phyloP scores from a whole-genome alignment of 192 early-diverging fungal species.

The Podila verticillata region DNA sequence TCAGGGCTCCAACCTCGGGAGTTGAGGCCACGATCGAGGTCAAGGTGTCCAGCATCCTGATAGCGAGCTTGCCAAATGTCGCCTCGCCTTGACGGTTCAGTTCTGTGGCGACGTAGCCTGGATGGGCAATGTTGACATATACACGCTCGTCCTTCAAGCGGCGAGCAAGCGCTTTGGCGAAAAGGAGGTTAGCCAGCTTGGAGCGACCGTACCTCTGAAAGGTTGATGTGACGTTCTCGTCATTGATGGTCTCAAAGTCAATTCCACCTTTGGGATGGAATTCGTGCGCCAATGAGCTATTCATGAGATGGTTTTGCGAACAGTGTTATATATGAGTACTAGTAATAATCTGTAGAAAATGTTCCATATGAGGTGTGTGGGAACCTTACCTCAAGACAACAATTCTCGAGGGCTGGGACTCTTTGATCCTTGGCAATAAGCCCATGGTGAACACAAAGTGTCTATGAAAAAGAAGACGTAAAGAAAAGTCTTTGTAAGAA shows the following conservation, averaged over 20 bases:
- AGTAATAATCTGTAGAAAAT: too few species aligned
- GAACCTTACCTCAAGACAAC: conserved; percentile 18
- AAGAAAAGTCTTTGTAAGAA: background rate
- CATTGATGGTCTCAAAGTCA: conserved; percentile 53
- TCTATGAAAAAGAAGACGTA: background rate
- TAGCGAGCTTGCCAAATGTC: background rate
- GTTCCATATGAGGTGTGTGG: too few species aligned
- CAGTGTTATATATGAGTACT: too few species aligned
- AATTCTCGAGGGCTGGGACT: conserved; percentile 36
- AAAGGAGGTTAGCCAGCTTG: conserved; percentile 63
- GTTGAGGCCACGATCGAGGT: conserved; percentile 2
- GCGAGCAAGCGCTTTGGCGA: conserved; percentile 52
- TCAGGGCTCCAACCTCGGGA: conserved; percentile 53
- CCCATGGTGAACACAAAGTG: conserved; percentile 23
- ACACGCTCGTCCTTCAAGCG: conserved; percentile 13
- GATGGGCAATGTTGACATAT: conserved; percentile 13
- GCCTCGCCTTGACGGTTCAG: conserved; percentile 16
- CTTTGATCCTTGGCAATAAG: conserved; percentile 10
- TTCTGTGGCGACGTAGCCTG: conserved; percentile 55
- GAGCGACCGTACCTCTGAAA: conserved; percentile 48
- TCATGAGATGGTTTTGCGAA: too few species aligned
- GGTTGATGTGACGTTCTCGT: conserved; percentile 21
- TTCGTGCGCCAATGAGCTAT: conserved; percentile 30
- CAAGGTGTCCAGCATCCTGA: background rate
- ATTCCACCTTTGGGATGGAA: conserved; percentile 20